A percentile compares a stretch with the other conserved stretches of the same genome.
Evolutionary conservation across 192 early-diverging fungal genomes (phyloP).

Genomic region (Linnemannia zychae): DNA sequence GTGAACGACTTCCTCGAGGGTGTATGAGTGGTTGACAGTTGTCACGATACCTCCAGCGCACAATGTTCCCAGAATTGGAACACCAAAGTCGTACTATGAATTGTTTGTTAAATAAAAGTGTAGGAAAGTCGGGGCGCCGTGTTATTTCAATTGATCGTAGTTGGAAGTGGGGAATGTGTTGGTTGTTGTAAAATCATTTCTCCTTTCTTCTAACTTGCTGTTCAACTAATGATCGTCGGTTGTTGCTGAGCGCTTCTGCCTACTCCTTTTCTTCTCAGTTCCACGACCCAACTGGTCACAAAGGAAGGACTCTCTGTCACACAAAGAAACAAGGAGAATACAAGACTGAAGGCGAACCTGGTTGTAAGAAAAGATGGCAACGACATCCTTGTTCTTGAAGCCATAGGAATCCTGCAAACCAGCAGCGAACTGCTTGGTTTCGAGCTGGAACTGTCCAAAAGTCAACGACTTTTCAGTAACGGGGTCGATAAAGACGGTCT

Average conservation of each 20-base stretch:
- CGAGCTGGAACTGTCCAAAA: constrained; percentile 57
- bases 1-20: constrained; percentile 78
- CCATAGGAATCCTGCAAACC: constrained; percentile 64
- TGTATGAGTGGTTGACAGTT: constrained; percentile 89
- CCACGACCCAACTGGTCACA: background rate
- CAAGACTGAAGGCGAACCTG: constrained; percentile 53
- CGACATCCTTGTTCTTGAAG: constrained; percentile 71
- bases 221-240: too few species aligned
- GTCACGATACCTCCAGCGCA: constrained; percentile 79
- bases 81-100: constrained; percentile 68
- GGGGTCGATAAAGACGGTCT: constrained; percentile 68
- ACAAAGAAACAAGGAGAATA: background rate
- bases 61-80: constrained; percentile 72
- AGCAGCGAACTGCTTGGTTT: constrained; percentile 62
- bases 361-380: constrained; percentile 81
- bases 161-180: too few species aligned
- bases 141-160: too few species aligned
- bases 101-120: background rate
- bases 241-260: too few species aligned
- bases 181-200: too few species aligned
- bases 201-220: too few species aligned
- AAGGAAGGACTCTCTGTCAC: background rate
- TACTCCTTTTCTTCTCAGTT: too few species aligned
- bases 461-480: constrained; percentile 59
- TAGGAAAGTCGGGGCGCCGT: too few species aligned